phyloP scores from a whole-genome alignment of 176 grass and related monocot species.

The Thalia dealbata region DNA sequence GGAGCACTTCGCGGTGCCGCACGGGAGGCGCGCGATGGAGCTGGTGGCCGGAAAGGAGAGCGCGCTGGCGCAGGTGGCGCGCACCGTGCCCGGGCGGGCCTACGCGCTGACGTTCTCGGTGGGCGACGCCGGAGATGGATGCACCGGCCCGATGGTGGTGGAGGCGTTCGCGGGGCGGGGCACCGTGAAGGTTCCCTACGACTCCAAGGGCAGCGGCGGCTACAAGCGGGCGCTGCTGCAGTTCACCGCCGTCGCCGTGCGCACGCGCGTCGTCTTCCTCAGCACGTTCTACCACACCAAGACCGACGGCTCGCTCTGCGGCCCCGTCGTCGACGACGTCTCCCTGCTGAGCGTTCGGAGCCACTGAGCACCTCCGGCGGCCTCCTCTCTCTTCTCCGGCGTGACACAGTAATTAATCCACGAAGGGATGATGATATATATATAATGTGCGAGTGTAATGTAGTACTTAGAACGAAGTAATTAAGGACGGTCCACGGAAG shows the following conservation, averaged over 20 bases:
- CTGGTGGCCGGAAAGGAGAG: conserved; percentile 74
- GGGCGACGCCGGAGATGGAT: conserved; percentile 57
- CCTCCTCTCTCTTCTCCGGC: too few species aligned
- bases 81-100: conserved; percentile 40
- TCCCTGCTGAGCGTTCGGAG: conserved; percentile 40
- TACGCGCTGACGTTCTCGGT: conserved; percentile 68
- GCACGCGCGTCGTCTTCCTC: conserved; percentile 64
- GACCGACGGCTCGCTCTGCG: conserved; percentile 77
- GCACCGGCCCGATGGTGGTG: conserved; percentile 51
- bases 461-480: neutral
- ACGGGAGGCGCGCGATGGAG: conserved; percentile 66
- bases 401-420: too few species aligned
- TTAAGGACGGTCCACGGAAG: neutral
- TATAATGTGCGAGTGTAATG: too few species aligned
- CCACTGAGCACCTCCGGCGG: neutral
- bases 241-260: conserved; percentile 37
- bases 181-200: conserved; percentile 50
- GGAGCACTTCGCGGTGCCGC: conserved; percentile 67
- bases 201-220: conserved; percentile 56
- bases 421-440: neutral
- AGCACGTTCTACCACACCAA: conserved; percentile 83
- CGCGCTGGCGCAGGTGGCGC: conserved; percentile 64
- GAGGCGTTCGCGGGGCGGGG: conserved; percentile 55
- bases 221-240: conserved; percentile 61
- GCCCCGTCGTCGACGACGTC: conserved; percentile 63